Base-by-base conservation (phyloP, 225 moss, liverwort and hornwort species). In the Physcomitrium patens region DNA sequence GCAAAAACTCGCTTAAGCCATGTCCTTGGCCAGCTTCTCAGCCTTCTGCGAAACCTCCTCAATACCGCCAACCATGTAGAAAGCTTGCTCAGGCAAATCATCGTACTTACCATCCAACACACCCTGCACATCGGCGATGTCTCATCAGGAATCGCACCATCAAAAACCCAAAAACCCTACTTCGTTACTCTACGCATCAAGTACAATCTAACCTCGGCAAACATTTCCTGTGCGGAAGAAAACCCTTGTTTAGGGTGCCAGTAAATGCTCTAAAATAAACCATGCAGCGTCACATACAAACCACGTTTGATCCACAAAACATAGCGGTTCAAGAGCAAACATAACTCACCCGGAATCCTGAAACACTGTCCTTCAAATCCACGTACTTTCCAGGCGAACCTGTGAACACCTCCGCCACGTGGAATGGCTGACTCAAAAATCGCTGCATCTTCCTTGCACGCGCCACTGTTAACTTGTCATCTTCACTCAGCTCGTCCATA, bases 21-120 rank as follows among this genome's bases (percentile, higher is more conserved):
- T 85, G 63, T 92, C 88, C 85, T 93, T 95, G 6, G 91, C 90
- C 85, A 95, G 48, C 76, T 78, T 81, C 76, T 95, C 93, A 69
- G 91, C 93, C 88, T 93, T 95, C 80, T 91, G 91, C 23, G 83
- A 78, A 23, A 91, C 93, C 84, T 95, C 93, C 27, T 95, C 95
- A 86, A 93, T 89, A 47, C 91, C 93, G 76, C 95, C 95, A 78
- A 95, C 95, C 95, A 95, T 95, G 77, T 95, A 95, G 80, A 95
- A 95, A 58, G 95, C 70, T 80, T 90, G 91, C 83, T 95, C 93
- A 57, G 91, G 86, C 65, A 95, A 76, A 57, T 95, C 95, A 70
- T 95, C 95, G 64, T 95, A 95, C 89, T 95, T 95, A 20, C 95
- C 95, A 37, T 84, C 85, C 83, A 93, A 77, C 55, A 93, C 84